Evolutionary conservation across 345 rosid species (phyloP), one percentile per base, ranked within the genome.

Genomic region (Eucalyptus regnans): DNA sequence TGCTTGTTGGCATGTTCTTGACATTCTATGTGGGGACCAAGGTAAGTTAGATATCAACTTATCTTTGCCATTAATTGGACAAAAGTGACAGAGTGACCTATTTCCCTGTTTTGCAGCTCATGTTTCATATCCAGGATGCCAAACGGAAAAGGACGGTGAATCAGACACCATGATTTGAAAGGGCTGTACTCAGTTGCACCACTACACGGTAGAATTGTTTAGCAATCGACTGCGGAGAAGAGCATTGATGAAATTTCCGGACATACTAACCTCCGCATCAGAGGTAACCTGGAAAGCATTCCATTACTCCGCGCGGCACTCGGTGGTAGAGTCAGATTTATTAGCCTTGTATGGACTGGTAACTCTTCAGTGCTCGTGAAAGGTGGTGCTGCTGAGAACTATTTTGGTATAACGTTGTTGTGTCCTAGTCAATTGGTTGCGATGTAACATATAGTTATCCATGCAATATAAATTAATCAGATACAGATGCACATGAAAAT

Each of bases 11-110:
- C 41, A 93, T 97, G 95, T 90, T 96, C 66, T 18, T 95, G 44
- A 90, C 97, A 62, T 94, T 97, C 90, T 96, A 97, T 66, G 87
- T 96, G 25, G 99, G 96, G 86, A 95, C 98, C 51, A 97, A 97
- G 99, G 99, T 95, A 94, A 89, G 44, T 58, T 54, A 50, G 13
- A 23, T 66, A 50, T 71, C 62, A 52, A 23, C 23, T 54, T 37
- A 62, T 66, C 17, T 50, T 58, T 33, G 48, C n/a, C 88, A 20
- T 86, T 44, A 58, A 33, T 16, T 8, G 15, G 29, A 52, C 13
- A 16, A 25, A 25, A 23, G 22, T 88, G 90, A 56, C 43, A 20
- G 79, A n/a, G 80, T 76, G 56, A n/a, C 44, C 49, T 56, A 58
- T 86, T 44, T 33, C 60, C 50, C 87, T 64, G 10, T 86, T 88